Evolutionary conservation across 2,329 filamentous ascomycete genomes (phyloP).

Genomic region (Penicillium sp.): DNA sequence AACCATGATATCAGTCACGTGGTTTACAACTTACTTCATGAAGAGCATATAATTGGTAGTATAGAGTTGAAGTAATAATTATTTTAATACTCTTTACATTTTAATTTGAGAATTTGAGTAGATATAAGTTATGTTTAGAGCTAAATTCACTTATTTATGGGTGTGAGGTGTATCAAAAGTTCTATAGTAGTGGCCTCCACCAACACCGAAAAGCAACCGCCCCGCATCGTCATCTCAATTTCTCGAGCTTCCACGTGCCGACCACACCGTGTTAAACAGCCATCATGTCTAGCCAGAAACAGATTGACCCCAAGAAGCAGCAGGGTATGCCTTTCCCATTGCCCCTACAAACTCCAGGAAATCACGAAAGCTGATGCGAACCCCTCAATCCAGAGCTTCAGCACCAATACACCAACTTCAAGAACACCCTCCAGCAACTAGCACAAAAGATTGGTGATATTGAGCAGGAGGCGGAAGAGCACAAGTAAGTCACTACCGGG

Average conservation of each 20-base stretch:
- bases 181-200: slow-evolving; percentile 11
- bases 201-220: slow-evolving; percentile 21
- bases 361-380: slow-evolving; percentile 9
- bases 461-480: slow-evolving; percentile 94
- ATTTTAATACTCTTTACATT: neutral
- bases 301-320: slow-evolving; percentile 47
- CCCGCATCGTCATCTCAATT: slow-evolving; percentile 36
- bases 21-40: neutral
- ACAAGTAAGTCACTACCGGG: slow-evolving; percentile 68
- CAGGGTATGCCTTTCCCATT: slow-evolving; percentile 40
- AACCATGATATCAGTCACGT: slow-evolving; percentile 30
- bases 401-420: slow-evolving; percentile 55
- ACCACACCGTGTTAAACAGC: slow-evolving; percentile 10
- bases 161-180: neutral
- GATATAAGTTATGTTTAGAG: neutral
- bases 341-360: neutral
- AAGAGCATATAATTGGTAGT: neutral
- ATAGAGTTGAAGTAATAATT: neutral
- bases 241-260: slow-evolving; percentile 25
- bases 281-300: slow-evolving; percentile 43
- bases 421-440: slow-evolving; percentile 79
- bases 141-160: neutral
- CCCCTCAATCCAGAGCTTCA: slow-evolving; percentile 45
- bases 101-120: neutral
- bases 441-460: slow-evolving; percentile 97